Evolutionary conservation across 1,284 basidiomycete species (phyloP), one percentile per base, ranked within the genome.

Genomic region (Trichosporon sp.): DNA sequence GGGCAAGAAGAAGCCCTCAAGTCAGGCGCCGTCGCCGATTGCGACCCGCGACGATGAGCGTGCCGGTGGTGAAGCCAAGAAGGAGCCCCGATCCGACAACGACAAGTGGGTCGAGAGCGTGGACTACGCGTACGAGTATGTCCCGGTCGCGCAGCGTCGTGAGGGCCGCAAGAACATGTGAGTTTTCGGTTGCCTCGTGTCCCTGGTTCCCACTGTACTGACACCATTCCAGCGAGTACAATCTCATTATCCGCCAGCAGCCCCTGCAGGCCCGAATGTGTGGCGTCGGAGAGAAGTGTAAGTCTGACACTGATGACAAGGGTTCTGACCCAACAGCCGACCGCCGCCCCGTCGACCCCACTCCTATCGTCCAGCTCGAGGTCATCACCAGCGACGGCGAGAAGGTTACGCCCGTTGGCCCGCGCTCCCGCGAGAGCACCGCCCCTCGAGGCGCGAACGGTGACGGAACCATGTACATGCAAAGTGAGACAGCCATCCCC

Each of bases 361-460:
- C 94, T 0, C 95, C 95, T 13, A 95, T 98, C 80, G 89, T 98
- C n/a, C 93, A 96, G 82, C 88, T 98, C 7, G 89, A 91, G 66
- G 92, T 98, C 68, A 87, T 92, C 74, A 91, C 92, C 81, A 88
- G 87, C 8, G 81, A 87, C n/a, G 83, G 86, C 47, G 85, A 83
- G 42, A 76, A 79, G 34, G 72, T 77, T 35, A 77, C 74, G 7
- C 69, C 74, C 13, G 65, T 71, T 23, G 71, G 66, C 38, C 70
- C 72, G 13, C 67, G 66, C 18, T 66, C 38, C 2, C 68, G 66
- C 34, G 65, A 68, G 31, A 42, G 62, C 13, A 65, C 35, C 27
- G 53, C 66, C 42, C 56, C 60, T 29, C 35, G 62, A n/a, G 56
- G 56, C 18, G 56, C 56, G 15, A 60, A 60, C 56, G 56, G 56